Evolutionary conservation across 2,329 filamentous ascomycete genomes (phyloP).

Genomic region (Cucurbitaria berberidis): DNA sequence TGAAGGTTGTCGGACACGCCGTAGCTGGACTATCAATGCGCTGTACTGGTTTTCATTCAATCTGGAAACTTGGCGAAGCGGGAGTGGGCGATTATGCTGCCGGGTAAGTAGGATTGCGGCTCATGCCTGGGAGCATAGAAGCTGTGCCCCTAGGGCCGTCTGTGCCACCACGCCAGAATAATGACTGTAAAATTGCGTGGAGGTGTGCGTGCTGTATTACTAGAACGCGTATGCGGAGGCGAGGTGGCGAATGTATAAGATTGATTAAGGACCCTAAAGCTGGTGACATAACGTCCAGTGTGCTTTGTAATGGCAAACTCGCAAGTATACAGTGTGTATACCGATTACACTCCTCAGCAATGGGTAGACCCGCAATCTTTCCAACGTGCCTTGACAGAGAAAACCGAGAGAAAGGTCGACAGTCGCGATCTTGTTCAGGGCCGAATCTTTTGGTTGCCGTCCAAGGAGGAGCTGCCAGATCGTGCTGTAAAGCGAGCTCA

Average conservation of each 20-base stretch:
- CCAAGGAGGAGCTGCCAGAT: constrained; percentile 33
- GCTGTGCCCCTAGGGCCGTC: background rate
- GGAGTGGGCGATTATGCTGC: background rate
- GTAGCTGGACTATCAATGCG: background rate
- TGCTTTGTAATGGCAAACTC: background rate
- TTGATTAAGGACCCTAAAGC: background rate
- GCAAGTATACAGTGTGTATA: background rate
- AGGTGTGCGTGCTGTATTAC: background rate
- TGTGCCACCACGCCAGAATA: background rate
- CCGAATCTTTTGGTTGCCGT: constrained; percentile 41
- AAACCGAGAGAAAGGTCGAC: constrained; percentile 14
- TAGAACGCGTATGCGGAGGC: constrained; percentile 1
- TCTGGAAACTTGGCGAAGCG: background rate
- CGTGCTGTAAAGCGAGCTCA: constrained; percentile 35
- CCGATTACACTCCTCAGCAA: constrained; percentile 6
- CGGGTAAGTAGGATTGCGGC: background rate
- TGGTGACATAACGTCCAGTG: background rate
- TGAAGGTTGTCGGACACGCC: background rate
- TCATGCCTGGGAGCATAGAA: background rate
- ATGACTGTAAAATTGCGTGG: constrained; percentile 1
- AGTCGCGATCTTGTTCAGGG: constrained; percentile 32
- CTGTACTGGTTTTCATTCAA: background rate
- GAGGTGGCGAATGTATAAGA: constrained; percentile 1
- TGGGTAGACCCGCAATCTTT: constrained; percentile 2
- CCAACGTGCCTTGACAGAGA: constrained; percentile 20